phyloP scores from a whole-genome alignment of 176 grass and related monocot genomes.

The Oryza brachyantha region DNA sequence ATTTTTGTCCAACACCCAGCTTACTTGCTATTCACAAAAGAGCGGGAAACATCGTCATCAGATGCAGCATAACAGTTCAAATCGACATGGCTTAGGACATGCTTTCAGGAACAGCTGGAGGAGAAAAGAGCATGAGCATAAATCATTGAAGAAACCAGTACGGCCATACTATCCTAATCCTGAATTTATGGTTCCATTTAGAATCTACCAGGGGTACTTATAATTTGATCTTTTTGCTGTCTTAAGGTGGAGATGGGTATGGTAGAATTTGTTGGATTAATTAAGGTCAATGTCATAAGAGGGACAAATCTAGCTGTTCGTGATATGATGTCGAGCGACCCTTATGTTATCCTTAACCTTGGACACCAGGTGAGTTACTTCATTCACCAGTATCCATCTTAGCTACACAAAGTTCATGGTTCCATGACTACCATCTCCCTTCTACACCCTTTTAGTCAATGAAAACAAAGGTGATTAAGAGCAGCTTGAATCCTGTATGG shows the following conservation, averaged over 20 bases:
- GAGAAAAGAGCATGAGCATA: slow-evolving; percentile 70
- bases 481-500: slow-evolving; percentile 86
- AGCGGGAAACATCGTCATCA: slow-evolving; percentile 42
- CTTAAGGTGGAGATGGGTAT: slow-evolving; percentile 77
- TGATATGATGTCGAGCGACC: slow-evolving; percentile 90
- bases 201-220: not conserved
- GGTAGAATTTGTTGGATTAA: slow-evolving; percentile 93
- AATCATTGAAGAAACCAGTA: slow-evolving; percentile 69
- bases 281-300: slow-evolving; percentile 76
- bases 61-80: slow-evolving; percentile 49
- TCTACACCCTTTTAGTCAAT: slow-evolving; percentile 61
- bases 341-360: slow-evolving; percentile 87
- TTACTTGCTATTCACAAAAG: slow-evolving; percentile 35
- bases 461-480: slow-evolving; percentile 96
- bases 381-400: not conserved
- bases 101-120: slow-evolving; percentile 92
- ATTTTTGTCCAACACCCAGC: slow-evolving; percentile 61
- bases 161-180: not conserved
- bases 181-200: slow-evolving; percentile 3
- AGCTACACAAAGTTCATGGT: not conserved
- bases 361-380: slow-evolving; percentile 72
- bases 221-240: slow-evolving; percentile 3
- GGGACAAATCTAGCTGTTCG: slow-evolving; percentile 87
- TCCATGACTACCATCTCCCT: slow-evolving; percentile 16
- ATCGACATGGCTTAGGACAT: slow-evolving; percentile 55